Evolutionary conservation across 2,329 filamentous ascomycete genomes (phyloP).

Genomic region (Rugonectria rugulosa): DNA sequence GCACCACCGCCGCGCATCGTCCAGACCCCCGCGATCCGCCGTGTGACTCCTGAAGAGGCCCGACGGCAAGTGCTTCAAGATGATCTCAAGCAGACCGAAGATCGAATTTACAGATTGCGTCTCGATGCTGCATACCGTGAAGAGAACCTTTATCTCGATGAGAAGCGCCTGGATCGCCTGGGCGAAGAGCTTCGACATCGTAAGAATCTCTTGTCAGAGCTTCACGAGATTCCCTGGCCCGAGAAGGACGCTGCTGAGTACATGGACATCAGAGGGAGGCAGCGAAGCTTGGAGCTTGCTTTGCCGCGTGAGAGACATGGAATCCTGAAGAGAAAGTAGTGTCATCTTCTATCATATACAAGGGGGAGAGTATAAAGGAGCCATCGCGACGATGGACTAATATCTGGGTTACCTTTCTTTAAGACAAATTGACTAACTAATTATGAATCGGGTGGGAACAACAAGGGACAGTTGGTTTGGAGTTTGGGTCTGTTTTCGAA

Average conservation of each 20-base stretch:
- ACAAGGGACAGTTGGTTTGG: neutral
- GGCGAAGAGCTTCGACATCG: conserved; percentile 24
- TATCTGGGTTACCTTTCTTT: neutral
- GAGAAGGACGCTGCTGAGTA: neutral
- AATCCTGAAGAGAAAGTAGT: neutral
- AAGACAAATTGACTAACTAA: neutral
- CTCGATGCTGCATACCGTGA: conserved; percentile 19
- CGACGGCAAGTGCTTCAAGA: conserved; percentile 26
- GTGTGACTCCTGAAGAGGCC: conserved; percentile 24
- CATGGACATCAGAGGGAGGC: neutral
- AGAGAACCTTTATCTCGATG: conserved; percentile 19
- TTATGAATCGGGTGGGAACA: neutral
- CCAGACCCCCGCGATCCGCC: conserved; percentile 25
- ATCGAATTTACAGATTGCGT: conserved; percentile 26
- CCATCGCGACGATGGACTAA: too few species aligned
- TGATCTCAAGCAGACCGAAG: conserved; percentile 13
- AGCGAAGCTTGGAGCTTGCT: neutral
- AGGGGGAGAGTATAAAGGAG: conserved; percentile 28
- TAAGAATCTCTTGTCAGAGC: conserved; percentile 19
- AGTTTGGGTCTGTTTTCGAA: neutral
- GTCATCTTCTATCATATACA: too few species aligned
- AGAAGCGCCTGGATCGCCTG: conserved; percentile 25
- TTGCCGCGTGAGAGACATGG: neutral
- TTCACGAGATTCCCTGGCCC: neutral
- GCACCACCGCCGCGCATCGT: conserved; percentile 29